A percentile compares a stretch with the other conserved stretches of the same genome.
These are phyloP conservation scores for Tarenaya hassleriana DNA, from an alignment of 345 rosid species.

Conservation along the genomic window DNA sequence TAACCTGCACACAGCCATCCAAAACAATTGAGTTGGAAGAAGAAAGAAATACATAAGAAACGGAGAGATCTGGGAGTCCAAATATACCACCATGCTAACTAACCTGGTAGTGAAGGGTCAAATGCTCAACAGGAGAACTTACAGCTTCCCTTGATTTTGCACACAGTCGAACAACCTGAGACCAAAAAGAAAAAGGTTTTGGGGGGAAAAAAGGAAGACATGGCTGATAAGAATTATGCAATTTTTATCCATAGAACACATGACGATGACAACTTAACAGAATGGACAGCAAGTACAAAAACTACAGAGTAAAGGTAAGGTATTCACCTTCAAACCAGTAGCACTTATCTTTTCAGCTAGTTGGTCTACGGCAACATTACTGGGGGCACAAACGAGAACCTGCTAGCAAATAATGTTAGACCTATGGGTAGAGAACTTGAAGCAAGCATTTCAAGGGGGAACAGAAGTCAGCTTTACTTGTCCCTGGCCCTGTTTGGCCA, in stretches of 20 bases:
- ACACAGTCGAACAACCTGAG: slow-evolving; percentile 91
- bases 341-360: slow-evolving; percentile 99
- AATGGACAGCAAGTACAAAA: slow-evolving; percentile 11
- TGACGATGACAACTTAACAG: slow-evolving; percentile 12
- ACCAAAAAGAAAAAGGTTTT: slow-evolving; percentile 9
- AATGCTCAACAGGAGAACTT: slow-evolving; percentile 97
- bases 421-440: slow-evolving; percentile 2
- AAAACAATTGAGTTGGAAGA: slow-evolving; percentile 8
- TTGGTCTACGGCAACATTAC: slow-evolving; percentile 99
- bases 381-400: slow-evolving; percentile 99
- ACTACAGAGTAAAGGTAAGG: not conserved
- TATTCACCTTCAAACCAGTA: slow-evolving; percentile 86
- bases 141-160: slow-evolving; percentile 99
- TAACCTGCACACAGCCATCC: slow-evolving; percentile 52
- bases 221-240: not conserved
- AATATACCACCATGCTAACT: slow-evolving; percentile 12
- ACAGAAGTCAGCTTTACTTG: slow-evolving; percentile 43
- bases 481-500: slow-evolving; percentile 99
- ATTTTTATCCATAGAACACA: slow-evolving; percentile 3
- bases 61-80: slow-evolving; percentile 10
- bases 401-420: slow-evolving; percentile 21
- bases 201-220: not conserved
- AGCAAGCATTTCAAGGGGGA: not conserved
- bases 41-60: slow-evolving; percentile 5
- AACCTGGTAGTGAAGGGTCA: slow-evolving; percentile 99